phyloP scores from a whole-genome alignment of 805 yeast species.

The Ogataea minuta region DNA sequence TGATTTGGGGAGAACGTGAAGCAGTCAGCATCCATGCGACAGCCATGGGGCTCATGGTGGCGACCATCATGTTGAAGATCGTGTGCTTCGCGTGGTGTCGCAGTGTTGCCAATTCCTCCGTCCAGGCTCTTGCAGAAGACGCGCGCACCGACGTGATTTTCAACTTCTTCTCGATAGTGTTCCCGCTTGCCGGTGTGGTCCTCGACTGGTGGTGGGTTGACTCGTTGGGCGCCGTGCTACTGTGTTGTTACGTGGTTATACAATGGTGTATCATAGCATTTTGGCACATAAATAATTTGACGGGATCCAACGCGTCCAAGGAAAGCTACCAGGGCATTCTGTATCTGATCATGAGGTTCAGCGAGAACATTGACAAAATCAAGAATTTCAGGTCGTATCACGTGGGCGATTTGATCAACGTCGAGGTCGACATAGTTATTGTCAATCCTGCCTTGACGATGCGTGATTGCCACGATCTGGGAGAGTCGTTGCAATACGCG shows the following conservation, averaged over 20 bases:
- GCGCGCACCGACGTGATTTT: slow-evolving; percentile 76
- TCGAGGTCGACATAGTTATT: slow-evolving; percentile 68
- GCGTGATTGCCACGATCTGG: slow-evolving; percentile 75
- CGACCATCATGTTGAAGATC: slow-evolving; percentile 59
- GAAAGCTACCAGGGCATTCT: slow-evolving; percentile 64
- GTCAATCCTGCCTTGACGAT: slow-evolving; percentile 49
- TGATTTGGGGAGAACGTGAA: slow-evolving; percentile 38
- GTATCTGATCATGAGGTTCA: slow-evolving; percentile 66
- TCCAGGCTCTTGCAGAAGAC: slow-evolving; percentile 79
- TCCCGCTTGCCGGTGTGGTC: slow-evolving; percentile 61
- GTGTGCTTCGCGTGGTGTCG: slow-evolving; percentile 66
- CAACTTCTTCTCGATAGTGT: slow-evolving; percentile 65
- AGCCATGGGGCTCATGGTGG: slow-evolving; percentile 58
- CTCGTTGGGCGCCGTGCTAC: slow-evolving; percentile 65
- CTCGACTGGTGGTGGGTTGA: slow-evolving; percentile 67
- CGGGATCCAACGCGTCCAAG: slow-evolving; percentile 68
- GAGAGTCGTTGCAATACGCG: slow-evolving; percentile 79
- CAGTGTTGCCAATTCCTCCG: slow-evolving; percentile 58
- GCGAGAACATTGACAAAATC: slow-evolving; percentile 61
- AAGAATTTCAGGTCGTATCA: slow-evolving; percentile 72
- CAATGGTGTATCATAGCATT: slow-evolving; percentile 66
- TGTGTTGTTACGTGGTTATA: slow-evolving; percentile 58
- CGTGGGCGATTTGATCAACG: slow-evolving; percentile 73
- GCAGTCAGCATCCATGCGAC: slow-evolving; percentile 48
- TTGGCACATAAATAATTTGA: slow-evolving; percentile 70